Evolutionary conservation across 805 yeast species (phyloP), one percentile per base, ranked within the genome.

Genomic region (Kazachstania kunashirensis): DNA sequence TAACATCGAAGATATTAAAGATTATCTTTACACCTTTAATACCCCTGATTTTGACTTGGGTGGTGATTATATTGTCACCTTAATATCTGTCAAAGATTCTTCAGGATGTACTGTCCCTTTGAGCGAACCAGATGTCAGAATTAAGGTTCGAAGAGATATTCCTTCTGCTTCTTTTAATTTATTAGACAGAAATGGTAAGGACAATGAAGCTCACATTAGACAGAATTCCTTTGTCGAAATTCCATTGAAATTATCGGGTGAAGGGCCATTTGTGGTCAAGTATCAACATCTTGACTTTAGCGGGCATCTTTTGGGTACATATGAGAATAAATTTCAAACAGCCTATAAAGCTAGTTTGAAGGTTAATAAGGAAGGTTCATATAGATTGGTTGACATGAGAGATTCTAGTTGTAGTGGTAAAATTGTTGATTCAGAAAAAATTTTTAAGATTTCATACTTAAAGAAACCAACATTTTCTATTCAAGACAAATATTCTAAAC

Each of bases 101-200:
- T 73, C 82, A 9, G 77, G 78, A 1, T 92, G 99, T 61, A 67
- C 70, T 15, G 89, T 84, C n/a, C 75, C 73, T 10, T 61, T 83
- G 39, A 71, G 75, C 31, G 75, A 71, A 14, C 71, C 72, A 16
- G 88, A 82, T 43, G 75, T 76, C 12, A 68, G 61, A 18, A 64
- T 92, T n/a, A 66, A 68, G 21, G 86, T 86, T 1, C 73, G 88
- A 48, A 64, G 75, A 34, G 84, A 79, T 38, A 61, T 78, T 2
- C 95, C 97, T 16, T 55, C 63, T 4, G 76, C 71, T 5, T 62
- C 62, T 1, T 73, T 77, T 45, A 61, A 63, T 31, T 53, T 65
- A 3, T 38, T 46, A 5, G 59, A 43, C 10, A 63, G 64, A 13
- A 61, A 65, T 4, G 49, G 49, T 13, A 64, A 65, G n/a, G 61